Evolutionary conservation across 306 rosid species (phyloP).

Genomic region (Begonia fuchsioides): DNA sequence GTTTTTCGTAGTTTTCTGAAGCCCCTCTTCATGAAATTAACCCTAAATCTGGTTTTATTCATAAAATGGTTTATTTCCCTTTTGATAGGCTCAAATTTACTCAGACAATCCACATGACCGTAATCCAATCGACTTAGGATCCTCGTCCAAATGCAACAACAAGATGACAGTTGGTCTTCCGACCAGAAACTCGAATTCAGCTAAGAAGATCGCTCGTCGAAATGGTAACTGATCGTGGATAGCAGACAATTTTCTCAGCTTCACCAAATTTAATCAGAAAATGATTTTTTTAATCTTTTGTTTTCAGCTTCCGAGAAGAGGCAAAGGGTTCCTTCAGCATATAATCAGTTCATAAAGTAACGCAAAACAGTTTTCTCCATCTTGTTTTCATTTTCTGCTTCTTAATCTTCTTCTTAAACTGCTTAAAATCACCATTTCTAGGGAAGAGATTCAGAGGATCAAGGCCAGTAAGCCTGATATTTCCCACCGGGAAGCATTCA

Average conservation of each 20-base stretch:
- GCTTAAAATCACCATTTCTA: constrained; percentile 4
- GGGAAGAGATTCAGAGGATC: constrained; percentile 99
- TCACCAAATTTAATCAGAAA: no score
- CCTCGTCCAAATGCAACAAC: constrained; percentile 66
- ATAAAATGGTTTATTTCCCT: not conserved
- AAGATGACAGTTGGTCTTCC: constrained; percentile 61
- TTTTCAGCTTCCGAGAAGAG: constrained; percentile 99
- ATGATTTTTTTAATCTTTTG: not conserved
- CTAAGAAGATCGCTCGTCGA: constrained; percentile 53
- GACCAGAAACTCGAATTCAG: constrained; percentile 24
- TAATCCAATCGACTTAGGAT: constrained; percentile 44
- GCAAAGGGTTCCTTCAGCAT: constrained; percentile 99
- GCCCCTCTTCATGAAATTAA: no score
- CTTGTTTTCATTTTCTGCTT: not conserved
- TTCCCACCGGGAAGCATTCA: constrained; percentile 93
- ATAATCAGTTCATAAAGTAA: constrained; percentile 99
- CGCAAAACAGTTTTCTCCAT: not conserved
- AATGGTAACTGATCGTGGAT: constrained; percentile 17
- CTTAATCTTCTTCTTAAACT: no score
- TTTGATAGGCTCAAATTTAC: constrained; percentile 8
- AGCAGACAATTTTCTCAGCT: no score
- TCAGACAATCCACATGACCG: constrained; percentile 24
- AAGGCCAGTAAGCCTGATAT: constrained; percentile 95
- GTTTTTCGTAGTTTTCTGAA: no score
- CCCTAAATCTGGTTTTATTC: no score